Percentiles rank a stretch among this genome's conserved stretches.
These are phyloP conservation scores for Cercospora nicotianae DNA, from an alignment of 2,329 filamentous ascomycete species.

Conservation along the genomic window DNA sequence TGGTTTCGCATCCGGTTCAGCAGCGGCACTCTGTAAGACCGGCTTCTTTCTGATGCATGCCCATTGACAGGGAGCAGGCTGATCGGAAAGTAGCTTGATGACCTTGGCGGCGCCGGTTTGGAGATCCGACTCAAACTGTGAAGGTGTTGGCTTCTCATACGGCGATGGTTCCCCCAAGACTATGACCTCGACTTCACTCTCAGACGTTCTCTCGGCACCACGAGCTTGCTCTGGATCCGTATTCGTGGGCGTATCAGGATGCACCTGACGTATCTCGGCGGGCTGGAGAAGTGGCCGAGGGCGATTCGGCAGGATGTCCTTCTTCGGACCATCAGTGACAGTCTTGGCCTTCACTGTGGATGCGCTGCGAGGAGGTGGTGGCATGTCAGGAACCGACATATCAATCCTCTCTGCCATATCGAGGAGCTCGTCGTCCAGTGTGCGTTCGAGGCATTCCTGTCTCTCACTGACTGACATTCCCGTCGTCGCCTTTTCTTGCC, in stretches of 20 bases:
- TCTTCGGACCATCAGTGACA: neutral
- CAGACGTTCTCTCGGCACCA: neutral
- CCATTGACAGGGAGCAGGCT: neutral
- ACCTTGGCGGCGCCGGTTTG: neutral
- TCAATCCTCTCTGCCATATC: neutral
- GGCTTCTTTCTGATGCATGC: neutral
- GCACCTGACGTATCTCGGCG: neutral
- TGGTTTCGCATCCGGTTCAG: neutral
- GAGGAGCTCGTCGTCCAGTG: conserved; percentile 3
- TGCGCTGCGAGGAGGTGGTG: neutral
- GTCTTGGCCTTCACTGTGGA: neutral
- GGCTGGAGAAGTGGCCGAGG: neutral
- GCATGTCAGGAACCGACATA: neutral
- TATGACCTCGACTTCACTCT: neutral
- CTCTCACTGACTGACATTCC: neutral
- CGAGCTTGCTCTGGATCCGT: neutral
- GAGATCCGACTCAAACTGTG: neutral
- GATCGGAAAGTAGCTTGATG: neutral
- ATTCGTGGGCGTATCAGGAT: neutral
- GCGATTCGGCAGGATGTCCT: neutral
- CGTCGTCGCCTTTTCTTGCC: neutral
- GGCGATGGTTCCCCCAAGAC: neutral
- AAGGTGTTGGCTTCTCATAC: neutral
- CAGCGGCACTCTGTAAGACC: neutral
- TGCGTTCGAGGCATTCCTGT: neutral